A percentile compares a stretch with the other conserved stretches of the same genome.
Evolutionary conservation across 306 rosid genomes (phyloP).

Genomic region (Coriaria nepalensis): DNA sequence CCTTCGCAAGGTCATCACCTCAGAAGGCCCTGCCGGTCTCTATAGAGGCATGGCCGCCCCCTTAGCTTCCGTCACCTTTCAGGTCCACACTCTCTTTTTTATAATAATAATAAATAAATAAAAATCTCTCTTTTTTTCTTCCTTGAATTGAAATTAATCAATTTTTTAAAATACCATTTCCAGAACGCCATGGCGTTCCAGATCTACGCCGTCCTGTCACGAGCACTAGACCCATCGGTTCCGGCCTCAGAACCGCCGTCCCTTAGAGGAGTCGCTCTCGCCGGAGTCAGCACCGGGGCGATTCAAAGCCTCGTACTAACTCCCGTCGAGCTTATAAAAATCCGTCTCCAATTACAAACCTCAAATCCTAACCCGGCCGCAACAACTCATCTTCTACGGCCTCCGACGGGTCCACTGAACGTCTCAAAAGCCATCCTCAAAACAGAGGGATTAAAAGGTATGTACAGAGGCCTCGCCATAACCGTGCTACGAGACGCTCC

Average conservation of each 20-base stretch:
- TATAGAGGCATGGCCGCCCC: constrained; percentile 88
- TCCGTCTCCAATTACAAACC: constrained; percentile 55
- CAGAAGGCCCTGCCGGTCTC: constrained; percentile 54
- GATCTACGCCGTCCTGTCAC: constrained; percentile 52
- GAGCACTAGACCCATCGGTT: constrained; percentile 33
- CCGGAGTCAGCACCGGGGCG: constrained; percentile 63
- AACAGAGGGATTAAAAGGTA: constrained; percentile 51
- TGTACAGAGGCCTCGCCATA: constrained; percentile 56
- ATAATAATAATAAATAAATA: too few relatives aligned
- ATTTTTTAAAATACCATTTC: background rate
- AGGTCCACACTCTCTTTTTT: constrained; percentile 27
- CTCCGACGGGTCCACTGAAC: constrained; percentile 31
- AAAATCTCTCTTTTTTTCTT: too few relatives aligned
- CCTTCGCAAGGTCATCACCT: constrained; percentile 33
- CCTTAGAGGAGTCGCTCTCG: constrained; percentile 51
- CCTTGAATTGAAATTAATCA: constrained; percentile 2
- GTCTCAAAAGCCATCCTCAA: constrained; percentile 37
- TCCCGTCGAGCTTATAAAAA: constrained; percentile 63
- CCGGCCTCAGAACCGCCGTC: constrained; percentile 52
- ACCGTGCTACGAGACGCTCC: constrained; percentile 68
- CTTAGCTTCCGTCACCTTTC: constrained; percentile 71
- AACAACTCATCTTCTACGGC: constrained; percentile 6
- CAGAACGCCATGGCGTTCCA: constrained; percentile 88
- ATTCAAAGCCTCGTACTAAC: constrained; percentile 50
- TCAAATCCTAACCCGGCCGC: background rate